A percentile compares a stretch with the other conserved stretches of the same genome.
Conservation (phyloP, 192 early-diverging fungal species). For the Coemansia biformis region DNA sequence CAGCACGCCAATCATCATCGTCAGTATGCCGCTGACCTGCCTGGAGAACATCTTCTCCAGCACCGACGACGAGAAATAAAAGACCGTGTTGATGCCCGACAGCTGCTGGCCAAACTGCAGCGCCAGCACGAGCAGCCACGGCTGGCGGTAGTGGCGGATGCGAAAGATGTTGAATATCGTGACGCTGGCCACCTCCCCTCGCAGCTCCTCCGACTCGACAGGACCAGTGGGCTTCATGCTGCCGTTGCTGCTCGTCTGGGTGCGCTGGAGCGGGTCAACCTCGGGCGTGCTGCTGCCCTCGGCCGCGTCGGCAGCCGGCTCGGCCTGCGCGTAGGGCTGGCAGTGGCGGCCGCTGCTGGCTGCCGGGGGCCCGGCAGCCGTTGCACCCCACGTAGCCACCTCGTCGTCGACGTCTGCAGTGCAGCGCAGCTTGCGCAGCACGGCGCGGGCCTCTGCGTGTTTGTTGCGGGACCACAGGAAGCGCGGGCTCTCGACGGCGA, state of each 20-base stretch:
- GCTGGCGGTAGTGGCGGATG: constrained; percentile 55
- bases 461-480: constrained; percentile 51
- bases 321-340: too few relatives aligned
- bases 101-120: constrained; percentile 82
- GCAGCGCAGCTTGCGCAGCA: constrained; percentile 30
- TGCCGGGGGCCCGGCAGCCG: too few relatives aligned
- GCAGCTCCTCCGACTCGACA: constrained; percentile 6
- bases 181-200: constrained; percentile 11
- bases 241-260: not conserved
- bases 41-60: constrained; percentile 61
- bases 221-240: constrained; percentile 1
- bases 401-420: constrained; percentile 38
- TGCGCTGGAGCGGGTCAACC: not conserved
- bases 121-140: constrained; percentile 61
- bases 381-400: constrained; percentile 24
- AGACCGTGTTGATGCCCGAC: constrained; percentile 90
- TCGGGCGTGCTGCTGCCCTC: not conserved
- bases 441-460: constrained; percentile 24
- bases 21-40: constrained; percentile 58
- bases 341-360: too few relatives aligned
- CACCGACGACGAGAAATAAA: constrained; percentile 78
- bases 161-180: constrained; percentile 45
- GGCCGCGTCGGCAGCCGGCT: too few relatives aligned
- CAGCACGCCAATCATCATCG: constrained; percentile 73
- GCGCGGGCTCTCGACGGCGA: constrained; percentile 78